These are phyloP conservation scores for Coprinopsis cinerea DNA, from an alignment of 768 basidiomycete species.

Conservation along the genomic window DNA sequence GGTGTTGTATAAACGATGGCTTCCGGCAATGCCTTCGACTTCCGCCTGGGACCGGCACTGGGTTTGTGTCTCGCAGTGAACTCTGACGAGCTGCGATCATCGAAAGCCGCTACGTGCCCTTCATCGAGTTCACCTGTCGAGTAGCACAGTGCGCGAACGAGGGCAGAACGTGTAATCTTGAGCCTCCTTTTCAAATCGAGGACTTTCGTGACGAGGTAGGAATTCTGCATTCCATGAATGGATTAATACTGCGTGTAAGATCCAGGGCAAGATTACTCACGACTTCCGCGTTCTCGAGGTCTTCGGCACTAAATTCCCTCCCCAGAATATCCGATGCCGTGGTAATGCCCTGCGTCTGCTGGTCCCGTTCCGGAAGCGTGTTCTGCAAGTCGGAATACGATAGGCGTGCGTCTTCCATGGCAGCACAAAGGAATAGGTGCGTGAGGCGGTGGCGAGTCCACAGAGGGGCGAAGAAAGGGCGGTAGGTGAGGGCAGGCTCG, in stretches of 20 bases:
- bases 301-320: constrained; percentile 33
- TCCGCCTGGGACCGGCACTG: neutral
- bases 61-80: no score
- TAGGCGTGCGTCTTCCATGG: constrained; percentile 28
- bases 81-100: no score
- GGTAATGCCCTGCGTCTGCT: constrained; percentile 24
- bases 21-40: constrained; percentile 3
- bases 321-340: constrained; percentile 34
- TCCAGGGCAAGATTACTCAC: no score
- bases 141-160: constrained; percentile 24
- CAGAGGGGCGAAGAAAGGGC: constrained; percentile 38
- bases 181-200: constrained; percentile 6
- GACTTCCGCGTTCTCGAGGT: no score
- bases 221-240: constrained; percentile 36
- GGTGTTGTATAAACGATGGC: constrained; percentile 39
- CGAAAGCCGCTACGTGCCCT: no score
- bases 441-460: constrained; percentile 46
- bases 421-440: constrained; percentile 38
- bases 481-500: constrained; percentile 40
- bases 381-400: constrained; percentile 35
- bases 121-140: no score
- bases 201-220: constrained; percentile 31
- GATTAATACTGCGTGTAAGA: no score
- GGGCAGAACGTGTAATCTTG: constrained; percentile 35
- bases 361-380: constrained; percentile 23